Evolutionary conservation across 2,329 filamentous ascomycete species (phyloP).

Genomic region (Fusarium protoensiforme): DNA sequence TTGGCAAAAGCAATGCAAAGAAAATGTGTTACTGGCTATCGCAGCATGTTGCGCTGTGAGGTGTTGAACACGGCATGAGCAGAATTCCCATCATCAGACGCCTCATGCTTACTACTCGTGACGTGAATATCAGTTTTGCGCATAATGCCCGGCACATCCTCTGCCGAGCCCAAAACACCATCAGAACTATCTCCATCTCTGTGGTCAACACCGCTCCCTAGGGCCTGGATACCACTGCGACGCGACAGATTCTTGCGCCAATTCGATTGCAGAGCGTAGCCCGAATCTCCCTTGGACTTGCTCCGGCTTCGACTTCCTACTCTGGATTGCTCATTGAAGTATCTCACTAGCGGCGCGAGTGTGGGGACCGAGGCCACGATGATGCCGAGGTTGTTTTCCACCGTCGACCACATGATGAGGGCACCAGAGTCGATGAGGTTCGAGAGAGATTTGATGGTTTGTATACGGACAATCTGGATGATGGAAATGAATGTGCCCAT

Average conservation of each 20-base stretch:
- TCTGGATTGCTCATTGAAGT: constrained; percentile 46
- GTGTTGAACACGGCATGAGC: neutral
- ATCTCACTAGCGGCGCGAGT: constrained; percentile 54
- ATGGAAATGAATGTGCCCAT: constrained; percentile 63
- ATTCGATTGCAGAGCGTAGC: constrained; percentile 45
- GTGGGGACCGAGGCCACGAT: constrained; percentile 56
- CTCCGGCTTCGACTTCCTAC: constrained; percentile 29
- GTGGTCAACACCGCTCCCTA: constrained; percentile 26
- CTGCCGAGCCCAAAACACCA: constrained; percentile 8
- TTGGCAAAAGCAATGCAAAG: neutral
- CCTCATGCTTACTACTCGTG: neutral
- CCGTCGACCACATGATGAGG: constrained; percentile 57
- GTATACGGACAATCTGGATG: constrained; percentile 63
- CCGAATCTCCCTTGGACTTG: constrained; percentile 20
- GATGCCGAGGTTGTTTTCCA: constrained; percentile 59
- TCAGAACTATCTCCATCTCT: constrained; percentile 23
- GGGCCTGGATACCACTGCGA: constrained; percentile 31
- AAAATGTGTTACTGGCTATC: neutral
- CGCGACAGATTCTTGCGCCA: constrained; percentile 29
- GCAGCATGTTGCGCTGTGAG: neutral
- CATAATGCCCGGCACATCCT: constrained; percentile 10
- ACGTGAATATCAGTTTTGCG: constrained; percentile 28
- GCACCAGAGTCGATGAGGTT: constrained; percentile 57
- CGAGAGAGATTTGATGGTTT: constrained; percentile 56
- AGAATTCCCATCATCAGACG: neutral